Base-by-base conservation (phyloP, 352 stramenopile species). In the Phytophthora quininea region DNA sequence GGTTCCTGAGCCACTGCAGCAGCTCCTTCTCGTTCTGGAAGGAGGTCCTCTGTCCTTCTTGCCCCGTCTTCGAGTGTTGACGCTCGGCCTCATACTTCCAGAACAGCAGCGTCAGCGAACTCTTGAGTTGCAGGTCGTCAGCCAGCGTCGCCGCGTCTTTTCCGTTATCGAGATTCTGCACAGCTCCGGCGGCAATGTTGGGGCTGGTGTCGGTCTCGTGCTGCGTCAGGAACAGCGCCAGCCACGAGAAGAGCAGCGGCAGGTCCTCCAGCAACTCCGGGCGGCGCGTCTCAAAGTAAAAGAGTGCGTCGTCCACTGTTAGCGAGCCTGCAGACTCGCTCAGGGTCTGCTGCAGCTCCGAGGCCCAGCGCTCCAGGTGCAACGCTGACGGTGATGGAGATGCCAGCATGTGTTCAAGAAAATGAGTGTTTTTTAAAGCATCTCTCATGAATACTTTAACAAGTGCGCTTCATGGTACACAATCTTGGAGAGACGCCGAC, bases 271-370 rank as follows among this genome's bases (percentile, higher is more conserved):
- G 65, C n/a, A 86, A 54, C 53, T 90, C 80, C 3, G 84, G 84
- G 52, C 82, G 79, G 12, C 70, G 77, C 38, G 76, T 80, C 60
- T 91, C 77, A 37, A 91, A 80, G 66, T n/a, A 87, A 92, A 82
- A 86, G 50, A 92, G 64, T 31, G 84, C 79, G 57, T 92, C 82
- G 35, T 92, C 84, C 1, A 75, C 71, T 2, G 67, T 71, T n/a
- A 49, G 8, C 15, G 48, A 49, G 19, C 69, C 58, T 42, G 65
- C 54, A 38, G 76, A 68, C 11, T 78, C 67, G 32, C 71, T 62
- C 53, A 91, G 69, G 75, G 75, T 90, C 54, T 80, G 67, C 19
- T 84, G 49, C 9, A 91, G 69, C 66, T 90, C 83, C 3, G 75
- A 73, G 19, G 79, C 65, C 47, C 77, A 80, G 19, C 79, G 74